phyloP scores from a whole-genome alignment of 2,329 filamentous ascomycete genomes.

The Trichophyton mentagrophytes region DNA sequence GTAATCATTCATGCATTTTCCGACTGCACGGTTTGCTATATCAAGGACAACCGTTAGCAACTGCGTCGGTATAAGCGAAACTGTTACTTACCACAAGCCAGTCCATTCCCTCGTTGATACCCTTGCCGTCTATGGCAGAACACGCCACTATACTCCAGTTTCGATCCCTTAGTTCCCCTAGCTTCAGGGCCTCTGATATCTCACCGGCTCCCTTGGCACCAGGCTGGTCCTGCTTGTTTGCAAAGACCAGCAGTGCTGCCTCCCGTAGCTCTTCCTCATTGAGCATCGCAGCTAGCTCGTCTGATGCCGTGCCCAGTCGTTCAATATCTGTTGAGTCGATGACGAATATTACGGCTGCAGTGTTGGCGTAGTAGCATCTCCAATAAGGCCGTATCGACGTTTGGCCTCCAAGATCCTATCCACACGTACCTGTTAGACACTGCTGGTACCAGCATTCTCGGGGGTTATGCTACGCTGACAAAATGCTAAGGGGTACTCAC shows the following conservation, averaged over 20 bases:
- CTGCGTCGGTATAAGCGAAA: neutral
- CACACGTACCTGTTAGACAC: neutral
- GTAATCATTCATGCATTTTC: slow-evolving; percentile 32
- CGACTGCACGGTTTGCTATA: slow-evolving; percentile 33
- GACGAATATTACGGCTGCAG: slow-evolving; percentile 94
- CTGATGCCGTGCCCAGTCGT: slow-evolving; percentile 77
- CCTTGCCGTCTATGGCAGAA: slow-evolving; percentile 87
- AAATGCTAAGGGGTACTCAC: slow-evolving; percentile 37
- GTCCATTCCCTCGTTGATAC: slow-evolving; percentile 96
- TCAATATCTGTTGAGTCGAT: slow-evolving; percentile 98
- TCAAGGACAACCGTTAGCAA: slow-evolving; percentile 6
- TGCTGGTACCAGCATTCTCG: neutral
- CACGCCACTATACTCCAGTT: slow-evolving; percentile 99
- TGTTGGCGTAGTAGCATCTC: slow-evolving; percentile 99
- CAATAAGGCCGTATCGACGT: slow-evolving; percentile 98
- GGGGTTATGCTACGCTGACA: neutral
- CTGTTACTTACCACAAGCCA: slow-evolving; percentile 68
- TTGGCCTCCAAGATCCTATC: slow-evolving; percentile 81
- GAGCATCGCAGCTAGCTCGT: slow-evolving; percentile 88
- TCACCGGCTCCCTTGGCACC: slow-evolving; percentile 93
- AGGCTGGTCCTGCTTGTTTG: slow-evolving; percentile 98
- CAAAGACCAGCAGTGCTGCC: slow-evolving; percentile 83
- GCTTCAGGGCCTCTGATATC: slow-evolving; percentile 81
- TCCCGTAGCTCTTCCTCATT: slow-evolving; percentile 95
- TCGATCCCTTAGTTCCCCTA: slow-evolving; percentile 83